Conservation (phyloP, 2,329 filamentous ascomycete species). For the Chaetoscypha palmicola region DNA sequence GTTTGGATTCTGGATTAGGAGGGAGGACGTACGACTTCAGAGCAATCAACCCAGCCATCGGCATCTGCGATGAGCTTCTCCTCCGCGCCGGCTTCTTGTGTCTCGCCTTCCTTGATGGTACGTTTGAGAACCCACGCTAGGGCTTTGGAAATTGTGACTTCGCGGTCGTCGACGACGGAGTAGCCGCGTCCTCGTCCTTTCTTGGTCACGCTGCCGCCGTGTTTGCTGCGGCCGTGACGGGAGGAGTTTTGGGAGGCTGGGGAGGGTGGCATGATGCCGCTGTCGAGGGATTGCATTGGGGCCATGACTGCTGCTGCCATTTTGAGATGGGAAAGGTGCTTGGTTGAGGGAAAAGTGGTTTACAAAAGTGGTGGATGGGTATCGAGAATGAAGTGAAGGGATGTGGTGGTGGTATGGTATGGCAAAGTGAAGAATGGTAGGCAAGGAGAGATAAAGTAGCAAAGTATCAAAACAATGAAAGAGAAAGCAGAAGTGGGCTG, state of each 20-base stretch:
- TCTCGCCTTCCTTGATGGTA: slow-evolving; percentile 31
- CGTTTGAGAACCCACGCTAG: slow-evolving; percentile 37
- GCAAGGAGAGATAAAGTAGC: slow-evolving; percentile 6
- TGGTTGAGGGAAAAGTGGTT: slow-evolving; percentile 4
- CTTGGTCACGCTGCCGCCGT: slow-evolving; percentile 31
- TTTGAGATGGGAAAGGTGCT: slow-evolving; percentile 8
- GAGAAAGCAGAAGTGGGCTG: slow-evolving; percentile 4
- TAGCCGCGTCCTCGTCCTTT: slow-evolving; percentile 34
- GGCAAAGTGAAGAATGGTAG: not conserved
- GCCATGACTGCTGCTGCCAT: slow-evolving; percentile 28
- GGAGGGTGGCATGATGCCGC: slow-evolving; percentile 30
- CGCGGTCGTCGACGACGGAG: slow-evolving; percentile 36
- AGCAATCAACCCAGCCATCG: slow-evolving; percentile 37
- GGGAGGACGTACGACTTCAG: slow-evolving; percentile 37
- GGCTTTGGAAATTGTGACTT: slow-evolving; percentile 36
- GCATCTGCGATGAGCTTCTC: slow-evolving; percentile 33
- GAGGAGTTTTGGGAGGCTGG: slow-evolving; percentile 27
- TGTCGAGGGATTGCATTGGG: slow-evolving; percentile 24
- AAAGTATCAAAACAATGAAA: not conserved
- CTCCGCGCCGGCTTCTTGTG: slow-evolving; percentile 32
- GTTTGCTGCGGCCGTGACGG: slow-evolving; percentile 28
- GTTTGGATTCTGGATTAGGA: too few relatives aligned
- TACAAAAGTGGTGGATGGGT: slow-evolving; percentile 5
- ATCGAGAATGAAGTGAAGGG: slow-evolving; percentile 9
- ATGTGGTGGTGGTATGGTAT: not conserved